Evolutionary conservation across 2,329 filamentous ascomycete species (phyloP).

Genomic region (Penicillium oxalicum): DNA sequence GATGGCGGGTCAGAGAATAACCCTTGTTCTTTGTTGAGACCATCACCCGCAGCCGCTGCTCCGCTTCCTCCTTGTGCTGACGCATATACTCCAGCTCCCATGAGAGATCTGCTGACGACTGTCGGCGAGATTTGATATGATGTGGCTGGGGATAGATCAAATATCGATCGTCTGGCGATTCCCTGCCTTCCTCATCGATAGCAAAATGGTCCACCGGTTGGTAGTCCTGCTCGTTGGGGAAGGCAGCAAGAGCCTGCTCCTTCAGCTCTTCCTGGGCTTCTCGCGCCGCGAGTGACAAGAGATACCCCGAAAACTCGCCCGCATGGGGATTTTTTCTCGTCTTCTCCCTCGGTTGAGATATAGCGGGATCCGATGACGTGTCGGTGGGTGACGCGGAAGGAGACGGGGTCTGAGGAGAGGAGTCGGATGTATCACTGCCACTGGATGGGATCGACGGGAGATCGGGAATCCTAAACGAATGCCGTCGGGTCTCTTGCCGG

Average conservation of each 20-base stretch:
- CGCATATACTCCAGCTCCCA: slow-evolving; percentile 81
- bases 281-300: slow-evolving; percentile 72
- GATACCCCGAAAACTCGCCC: slow-evolving; percentile 67
- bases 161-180: slow-evolving; percentile 26
- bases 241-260: slow-evolving; percentile 51
- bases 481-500: slow-evolving; percentile 37
- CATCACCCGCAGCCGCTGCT: slow-evolving; percentile 39
- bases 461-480: slow-evolving; percentile 57
- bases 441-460: slow-evolving; percentile 58
- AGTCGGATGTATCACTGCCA: slow-evolving; percentile 46
- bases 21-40: slow-evolving; percentile 23
- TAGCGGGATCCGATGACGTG: slow-evolving; percentile 24
- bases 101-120: slow-evolving; percentile 45
- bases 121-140: slow-evolving; percentile 33
- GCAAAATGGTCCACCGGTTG: slow-evolving; percentile 45
- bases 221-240: slow-evolving; percentile 44
- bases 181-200: slow-evolving; percentile 37
- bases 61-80: slow-evolving; percentile 62
- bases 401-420: slow-evolving; percentile 39
- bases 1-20: slow-evolving; percentile 40
- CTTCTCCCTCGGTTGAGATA: slow-evolving; percentile 27
- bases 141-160: slow-evolving; percentile 22
- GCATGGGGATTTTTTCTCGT: slow-evolving; percentile 57
- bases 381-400: slow-evolving; percentile 34
- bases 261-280: slow-evolving; percentile 74